Conservation (phyloP, 106 monocot genomes). For the Allium sativum region DNA sequence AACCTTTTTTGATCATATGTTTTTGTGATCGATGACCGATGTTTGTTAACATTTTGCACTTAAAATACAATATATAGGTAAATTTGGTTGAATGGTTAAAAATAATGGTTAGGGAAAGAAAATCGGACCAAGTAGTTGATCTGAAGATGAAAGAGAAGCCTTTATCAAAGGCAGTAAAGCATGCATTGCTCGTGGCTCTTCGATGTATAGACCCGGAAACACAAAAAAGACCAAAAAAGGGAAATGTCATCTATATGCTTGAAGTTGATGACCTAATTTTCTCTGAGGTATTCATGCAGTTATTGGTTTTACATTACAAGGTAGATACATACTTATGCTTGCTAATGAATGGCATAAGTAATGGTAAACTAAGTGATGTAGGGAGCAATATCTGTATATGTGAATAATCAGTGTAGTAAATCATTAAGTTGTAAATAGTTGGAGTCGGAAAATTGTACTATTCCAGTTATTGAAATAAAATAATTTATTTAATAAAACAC, state of each 20-base stretch:
- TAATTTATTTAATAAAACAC: too few species aligned
- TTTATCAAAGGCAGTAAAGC: constrained; percentile 63
- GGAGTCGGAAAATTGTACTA: too few species aligned
- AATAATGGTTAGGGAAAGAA: constrained; percentile 60
- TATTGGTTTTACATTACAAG: neutral
- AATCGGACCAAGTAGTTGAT: constrained; percentile 60
- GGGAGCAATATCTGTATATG: too few species aligned
- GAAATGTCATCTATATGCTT: constrained; percentile 79
- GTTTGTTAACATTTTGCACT: neutral
- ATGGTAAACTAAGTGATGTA: too few species aligned
- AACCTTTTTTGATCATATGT: neutral
- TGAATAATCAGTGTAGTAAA: too few species aligned
- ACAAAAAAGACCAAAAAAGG: constrained; percentile 68
- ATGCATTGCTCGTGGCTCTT: constrained; percentile 71
- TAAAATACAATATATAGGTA: constrained; percentile 20
- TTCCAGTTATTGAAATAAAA: too few species aligned
- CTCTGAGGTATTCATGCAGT: constrained; percentile 37
- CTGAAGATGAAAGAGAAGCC: constrained; percentile 58
- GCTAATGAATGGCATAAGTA: neutral
- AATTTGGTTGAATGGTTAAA: constrained; percentile 86
- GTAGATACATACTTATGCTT: neutral
- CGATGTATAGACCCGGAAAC: constrained; percentile 85
- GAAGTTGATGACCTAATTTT: constrained; percentile 53
- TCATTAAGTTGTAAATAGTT: too few species aligned
- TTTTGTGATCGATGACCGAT: neutral